A percentile compares a stretch with the other conserved stretches of the same genome.
Evolutionary conservation across 2,329 filamentous ascomycete genomes (phyloP).

Genomic region (Fusarium circinatum): DNA sequence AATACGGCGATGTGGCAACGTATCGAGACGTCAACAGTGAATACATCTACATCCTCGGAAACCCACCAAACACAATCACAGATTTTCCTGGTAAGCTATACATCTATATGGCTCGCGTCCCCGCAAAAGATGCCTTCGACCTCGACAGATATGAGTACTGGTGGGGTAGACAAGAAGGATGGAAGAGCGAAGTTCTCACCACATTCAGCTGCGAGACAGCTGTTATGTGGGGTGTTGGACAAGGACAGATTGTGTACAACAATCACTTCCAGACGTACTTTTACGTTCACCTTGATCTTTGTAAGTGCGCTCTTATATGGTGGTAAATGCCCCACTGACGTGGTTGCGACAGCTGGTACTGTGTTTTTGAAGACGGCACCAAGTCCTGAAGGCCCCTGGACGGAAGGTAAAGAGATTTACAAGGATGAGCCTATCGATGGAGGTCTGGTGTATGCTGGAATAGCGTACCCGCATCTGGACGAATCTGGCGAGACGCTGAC

Average conservation of each 20-base stretch:
- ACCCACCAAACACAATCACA: slow-evolving; percentile 47
- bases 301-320: neutral
- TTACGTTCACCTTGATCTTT: slow-evolving; percentile 46
- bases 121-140: slow-evolving; percentile 49
- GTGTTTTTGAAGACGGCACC: slow-evolving; percentile 30
- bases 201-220: slow-evolving; percentile 50
- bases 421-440: slow-evolving; percentile 47
- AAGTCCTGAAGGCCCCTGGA: slow-evolving; percentile 51
- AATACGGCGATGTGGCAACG: slow-evolving; percentile 52
- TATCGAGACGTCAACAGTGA: slow-evolving; percentile 52
- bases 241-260: slow-evolving; percentile 53
- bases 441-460: slow-evolving; percentile 49
- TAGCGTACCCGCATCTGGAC: slow-evolving; percentile 53
- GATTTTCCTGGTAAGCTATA: slow-evolving; percentile 44
- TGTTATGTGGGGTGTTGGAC: slow-evolving; percentile 51
- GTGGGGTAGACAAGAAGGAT: slow-evolving; percentile 52
- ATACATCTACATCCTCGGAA: slow-evolving; percentile 53
- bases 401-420: slow-evolving; percentile 49
- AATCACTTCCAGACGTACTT: slow-evolving; percentile 49
- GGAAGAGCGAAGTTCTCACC: slow-evolving; percentile 47
- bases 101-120: slow-evolving; percentile 52
- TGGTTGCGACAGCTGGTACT: neutral
- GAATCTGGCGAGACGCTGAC: slow-evolving; percentile 49
- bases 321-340: rapidly evolving
- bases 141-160: slow-evolving; percentile 53